Evolutionary conservation across 768 basidiomycete species (phyloP).

Genomic region (Daedaleopsis sinensis): DNA sequence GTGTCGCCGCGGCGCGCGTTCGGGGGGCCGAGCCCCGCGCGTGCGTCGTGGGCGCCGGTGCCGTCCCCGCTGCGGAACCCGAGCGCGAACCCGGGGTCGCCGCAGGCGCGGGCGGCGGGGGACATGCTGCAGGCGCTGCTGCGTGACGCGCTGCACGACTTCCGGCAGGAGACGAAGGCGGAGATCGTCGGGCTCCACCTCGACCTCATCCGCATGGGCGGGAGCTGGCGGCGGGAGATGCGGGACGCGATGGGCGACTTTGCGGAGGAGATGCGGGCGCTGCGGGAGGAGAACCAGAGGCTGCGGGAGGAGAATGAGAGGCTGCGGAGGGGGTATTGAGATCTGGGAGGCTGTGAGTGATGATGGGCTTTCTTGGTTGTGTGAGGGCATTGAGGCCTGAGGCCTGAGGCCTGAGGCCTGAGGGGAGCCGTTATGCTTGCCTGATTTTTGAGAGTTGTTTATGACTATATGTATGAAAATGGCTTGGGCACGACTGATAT

Average conservation of each 20-base stretch:
- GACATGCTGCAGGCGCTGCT: conserved; percentile 67
- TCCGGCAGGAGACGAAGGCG: conserved; percentile 66
- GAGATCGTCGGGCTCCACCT: conserved; percentile 78
- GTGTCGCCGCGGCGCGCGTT: conserved; percentile 41
- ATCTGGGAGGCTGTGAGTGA: neutral
- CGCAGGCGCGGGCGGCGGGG: conserved; percentile 47
- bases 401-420: no score
- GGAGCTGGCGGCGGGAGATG: conserved; percentile 69
- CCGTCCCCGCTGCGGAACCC: conserved; percentile 33
- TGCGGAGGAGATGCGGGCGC: conserved; percentile 53
- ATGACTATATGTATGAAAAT: neutral
- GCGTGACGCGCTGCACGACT: conserved; percentile 74
- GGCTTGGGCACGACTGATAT: no score
- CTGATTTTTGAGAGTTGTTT: neutral
- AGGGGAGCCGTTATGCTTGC: neutral
- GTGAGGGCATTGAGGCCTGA: no score
- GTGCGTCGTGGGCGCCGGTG: conserved; percentile 21
- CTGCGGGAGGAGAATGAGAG: conserved; percentile 70
- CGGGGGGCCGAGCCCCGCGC: conserved; percentile 19
- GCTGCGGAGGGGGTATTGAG: conserved; percentile 42
- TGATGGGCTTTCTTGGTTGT: neutral
- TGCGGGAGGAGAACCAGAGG: conserved; percentile 50
- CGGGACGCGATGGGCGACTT: conserved; percentile 63
- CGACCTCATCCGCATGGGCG: conserved; percentile 71
- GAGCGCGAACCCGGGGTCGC: conserved; percentile 44